Evolutionary conservation across 805 yeast species (phyloP), one percentile per base, ranked within the genome.

Genomic region (Lipomyces orientalis): DNA sequence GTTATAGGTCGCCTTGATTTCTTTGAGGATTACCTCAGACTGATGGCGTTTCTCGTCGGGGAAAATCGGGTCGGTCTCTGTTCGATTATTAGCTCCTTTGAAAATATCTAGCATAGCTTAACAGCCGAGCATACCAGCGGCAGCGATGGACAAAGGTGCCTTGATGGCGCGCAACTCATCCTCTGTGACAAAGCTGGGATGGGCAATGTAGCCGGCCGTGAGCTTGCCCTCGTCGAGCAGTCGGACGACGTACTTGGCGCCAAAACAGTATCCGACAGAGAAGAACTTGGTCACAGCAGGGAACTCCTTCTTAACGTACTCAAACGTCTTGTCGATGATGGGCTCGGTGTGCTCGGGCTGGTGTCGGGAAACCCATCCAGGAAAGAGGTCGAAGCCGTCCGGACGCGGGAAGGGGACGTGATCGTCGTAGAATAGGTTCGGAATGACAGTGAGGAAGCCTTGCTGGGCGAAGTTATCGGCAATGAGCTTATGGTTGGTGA

Each of bases 181-280:
- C 49, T 83, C 83, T 14, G 83, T 67, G 12, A 90, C 88, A 66
- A 88, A 83, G 1, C 94, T 88, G 22, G 96, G 95, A 77, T 90
- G 96, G 2, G 93, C 94, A 68, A 85, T 76, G 22, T 91, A 92
- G 75, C 84, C 90, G n/a, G 81, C 87, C 43, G 43, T 58, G 49
- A 70, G 58, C 57, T 64, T 60, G 19, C 76, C 80, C 39, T 75
- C 74, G 7, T 80, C 73, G 29, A 85, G 72, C 64, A 86, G 83
- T 68, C 83, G 85, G 63, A 88, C 71, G 37, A 85, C 85, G 70
- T 81, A 86, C 76, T 87, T 88, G 34, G 89, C 93, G 78, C 95
- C 95, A 67, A 81, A 90, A 77, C 95, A 90, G 78, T 89, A 85
- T n/a, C 95, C 95, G 66, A 88, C 79, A 16, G 85, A 83, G 60